Evolutionary conservation across 371 early-diverging fungal genomes (phyloP), one percentile per base, ranked within the genome.

Genomic region (Vavraia culicis): DNA sequence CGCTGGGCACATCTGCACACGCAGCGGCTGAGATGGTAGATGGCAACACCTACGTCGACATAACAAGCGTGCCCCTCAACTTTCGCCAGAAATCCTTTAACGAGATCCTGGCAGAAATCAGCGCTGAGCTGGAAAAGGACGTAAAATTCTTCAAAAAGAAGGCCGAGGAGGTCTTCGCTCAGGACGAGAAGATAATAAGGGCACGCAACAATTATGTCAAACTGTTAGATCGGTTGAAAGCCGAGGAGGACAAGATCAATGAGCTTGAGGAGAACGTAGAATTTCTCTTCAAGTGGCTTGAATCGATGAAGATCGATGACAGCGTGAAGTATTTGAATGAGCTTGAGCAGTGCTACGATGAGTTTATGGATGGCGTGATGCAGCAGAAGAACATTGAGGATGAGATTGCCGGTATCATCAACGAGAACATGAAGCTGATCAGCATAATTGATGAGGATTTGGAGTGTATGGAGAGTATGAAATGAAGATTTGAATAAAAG

Each of bases 401-500:
- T 43, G 61, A 59, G 32, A 55, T 66, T n/a, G 21, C 62, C 35
- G 52, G 47, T 20, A 35, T 66, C n/a, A 36, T 62, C 4, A 66
- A 66, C 35, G 66, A 62, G 46, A 66, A 62, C 36, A 51, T 52
- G 35, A 55, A 57, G 27, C 34, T 52, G 3, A 55, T 59, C 19
- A 39, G 36, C 13, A 20, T 42, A 0, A 49, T 61, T n/a, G 66
- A 65, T 41, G 45, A 43, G 41, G 49, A 57, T 32, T 34, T 65
- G 5, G 59, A 65, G 37, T 18, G 35, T 35, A 49, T 55, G 20
- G 52, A 58, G 35, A 55, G 19, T 35, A 27, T 27, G 27, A 27
- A 27, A 7, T 27, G 7, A 27, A n/a, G n/a, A n/a, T n/a, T n/a
- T 27, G 27, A 27, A 27, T 27, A 7, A 27, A 27, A 27, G 7